phyloP scores from a whole-genome alignment of 805 yeast genomes.

The Hanseniaspora meyeri region DNA sequence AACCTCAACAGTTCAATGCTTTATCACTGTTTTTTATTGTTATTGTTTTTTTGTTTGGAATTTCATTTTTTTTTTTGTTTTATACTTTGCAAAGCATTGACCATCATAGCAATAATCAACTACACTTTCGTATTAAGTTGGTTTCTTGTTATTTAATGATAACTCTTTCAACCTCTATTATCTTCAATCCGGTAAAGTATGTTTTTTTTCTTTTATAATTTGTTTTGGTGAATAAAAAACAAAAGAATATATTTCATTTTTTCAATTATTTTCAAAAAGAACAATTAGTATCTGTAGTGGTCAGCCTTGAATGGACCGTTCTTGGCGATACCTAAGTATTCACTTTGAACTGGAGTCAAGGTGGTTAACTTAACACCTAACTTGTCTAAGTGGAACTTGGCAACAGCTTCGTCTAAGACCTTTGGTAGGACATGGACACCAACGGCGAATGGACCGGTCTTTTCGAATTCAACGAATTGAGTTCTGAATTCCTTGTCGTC shows the following conservation, averaged over 20 bases:
- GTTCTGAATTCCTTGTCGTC: slow-evolving; percentile 66
- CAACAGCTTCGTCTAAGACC: slow-evolving; percentile 96
- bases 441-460: slow-evolving; percentile 77
- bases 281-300: slow-evolving; percentile 81
- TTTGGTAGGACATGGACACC: slow-evolving; percentile 97
- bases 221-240: no score
- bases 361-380: slow-evolving; percentile 78
- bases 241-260: no score
- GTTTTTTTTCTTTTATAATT: neutral
- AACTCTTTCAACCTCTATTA: neutral
- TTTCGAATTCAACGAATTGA: slow-evolving; percentile 76
- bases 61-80: neutral
- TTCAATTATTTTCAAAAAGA: neutral
- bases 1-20: neutral
- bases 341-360: slow-evolving; percentile 72
- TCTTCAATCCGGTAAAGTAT: neutral
- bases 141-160: neutral
- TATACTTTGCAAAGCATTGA: neutral
- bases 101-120: neutral
- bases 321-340: slow-evolving; percentile 79
- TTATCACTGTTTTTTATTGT: neutral
- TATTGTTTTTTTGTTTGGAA: neutral
- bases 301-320: slow-evolving; percentile 98
- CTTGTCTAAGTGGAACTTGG: slow-evolving; percentile 89
- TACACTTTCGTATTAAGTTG: no score